Conservation (phyloP, 208 protist species). For the Crithidia expoeki region DNA sequence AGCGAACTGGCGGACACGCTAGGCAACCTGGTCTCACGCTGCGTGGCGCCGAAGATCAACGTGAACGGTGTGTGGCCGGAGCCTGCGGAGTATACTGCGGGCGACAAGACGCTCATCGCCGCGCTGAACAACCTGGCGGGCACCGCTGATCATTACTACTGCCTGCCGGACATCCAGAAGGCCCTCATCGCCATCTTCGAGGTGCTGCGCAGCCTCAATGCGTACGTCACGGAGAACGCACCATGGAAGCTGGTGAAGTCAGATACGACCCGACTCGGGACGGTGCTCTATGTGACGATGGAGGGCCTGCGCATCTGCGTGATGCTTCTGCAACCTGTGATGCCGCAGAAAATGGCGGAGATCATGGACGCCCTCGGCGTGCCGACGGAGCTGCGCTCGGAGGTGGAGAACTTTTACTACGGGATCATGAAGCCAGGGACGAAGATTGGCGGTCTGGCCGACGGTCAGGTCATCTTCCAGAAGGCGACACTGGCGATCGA, state of each 20-base stretch:
- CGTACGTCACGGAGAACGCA: constrained; percentile 90
- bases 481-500: constrained; percentile 52
- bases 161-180: constrained; percentile 86
- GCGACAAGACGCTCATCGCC: constrained; percentile 67
- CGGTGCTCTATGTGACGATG: constrained; percentile 90
- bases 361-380: constrained; percentile 91
- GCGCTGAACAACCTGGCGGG: constrained; percentile 67
- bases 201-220: constrained; percentile 86
- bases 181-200: constrained; percentile 88
- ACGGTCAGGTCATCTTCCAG: constrained; percentile 76
- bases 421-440: constrained; percentile 68
- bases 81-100: constrained; percentile 67
- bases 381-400: constrained; percentile 49
- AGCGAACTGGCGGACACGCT: constrained; percentile 94
- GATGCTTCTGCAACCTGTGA: constrained; percentile 84
- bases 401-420: constrained; percentile 65
- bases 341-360: constrained; percentile 76
- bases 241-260: constrained; percentile 93
- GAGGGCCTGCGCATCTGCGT: constrained; percentile 88
- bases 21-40: constrained; percentile 93
- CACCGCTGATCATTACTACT: constrained; percentile 83
- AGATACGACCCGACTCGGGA: constrained; percentile 73
- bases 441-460: constrained; percentile 48
- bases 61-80: constrained; percentile 69
- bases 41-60: constrained; percentile 86